Percentiles rank a stretch among this genome's conserved stretches.
Evolutionary conservation across 2,329 filamentous ascomycete genomes (phyloP).

Genomic region (Scedosporium dehoogii): DNA sequence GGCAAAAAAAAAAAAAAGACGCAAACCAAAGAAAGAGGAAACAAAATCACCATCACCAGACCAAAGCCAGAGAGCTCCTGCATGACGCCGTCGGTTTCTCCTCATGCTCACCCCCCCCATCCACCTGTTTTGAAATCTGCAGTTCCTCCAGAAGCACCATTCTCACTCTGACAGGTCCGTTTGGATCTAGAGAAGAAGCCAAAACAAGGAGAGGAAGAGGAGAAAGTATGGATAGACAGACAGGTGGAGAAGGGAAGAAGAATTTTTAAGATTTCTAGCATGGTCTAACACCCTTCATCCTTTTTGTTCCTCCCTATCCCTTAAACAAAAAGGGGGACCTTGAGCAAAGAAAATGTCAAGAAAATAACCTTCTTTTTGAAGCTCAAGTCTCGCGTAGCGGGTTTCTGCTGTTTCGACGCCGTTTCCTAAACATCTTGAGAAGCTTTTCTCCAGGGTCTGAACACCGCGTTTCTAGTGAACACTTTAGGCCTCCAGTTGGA

Average conservation of each 20-base stretch:
- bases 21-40: background rate
- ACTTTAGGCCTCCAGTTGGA: no score
- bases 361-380: background rate
- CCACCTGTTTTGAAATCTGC: background rate
- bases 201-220: no score
- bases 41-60: background rate
- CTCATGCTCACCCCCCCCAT: background rate
- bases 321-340: background rate
- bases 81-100: conserved; percentile 1
- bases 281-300: background rate
- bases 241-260: background rate
- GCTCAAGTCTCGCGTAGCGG: no score
- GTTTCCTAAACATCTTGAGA: no score
- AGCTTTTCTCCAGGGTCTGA: no score
- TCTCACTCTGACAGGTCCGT: no score
- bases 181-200: no score
- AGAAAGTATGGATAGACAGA: background rate
- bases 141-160: background rate
- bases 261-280: background rate
- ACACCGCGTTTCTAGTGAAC: no score
- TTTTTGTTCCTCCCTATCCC: background rate
- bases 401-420: no score
- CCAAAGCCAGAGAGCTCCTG: background rate
- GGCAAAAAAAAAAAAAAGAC: background rate
- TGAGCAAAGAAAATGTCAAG: background rate